A percentile compares a stretch with the other conserved stretches of the same genome.
These are phyloP conservation scores for Rhodotorula sp. DNA, from an alignment of 1,284 basidiomycete genomes.

Conservation along the genomic window DNA sequence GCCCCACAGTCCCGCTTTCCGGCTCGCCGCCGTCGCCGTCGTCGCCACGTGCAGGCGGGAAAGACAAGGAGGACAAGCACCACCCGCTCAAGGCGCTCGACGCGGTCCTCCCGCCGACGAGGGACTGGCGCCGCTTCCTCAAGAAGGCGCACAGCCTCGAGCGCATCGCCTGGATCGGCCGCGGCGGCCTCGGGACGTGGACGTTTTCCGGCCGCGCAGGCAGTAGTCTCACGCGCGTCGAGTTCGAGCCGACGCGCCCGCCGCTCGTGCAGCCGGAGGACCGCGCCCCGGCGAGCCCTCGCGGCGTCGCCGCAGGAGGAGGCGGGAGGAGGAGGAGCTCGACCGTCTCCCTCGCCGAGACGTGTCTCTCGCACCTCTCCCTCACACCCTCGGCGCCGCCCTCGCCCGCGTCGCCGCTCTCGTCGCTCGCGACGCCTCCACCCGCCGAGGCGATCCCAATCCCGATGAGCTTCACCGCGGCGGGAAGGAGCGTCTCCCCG, in stretches of 20 bases:
- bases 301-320: not conserved
- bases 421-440: not conserved
- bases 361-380: conserved; percentile 15
- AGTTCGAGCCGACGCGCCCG: conserved; percentile 28
- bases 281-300: not conserved
- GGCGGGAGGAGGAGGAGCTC: not conserved
- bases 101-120: conserved; percentile 16
- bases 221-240: conserved; percentile 16
- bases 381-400: not conserved
- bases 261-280: not conserved
- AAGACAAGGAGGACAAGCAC: not conserved
- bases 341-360: conserved; percentile 11
- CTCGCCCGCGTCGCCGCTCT: not conserved
- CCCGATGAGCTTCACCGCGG: not conserved
- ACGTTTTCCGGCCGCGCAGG: conserved; percentile 13
- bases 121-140: conserved; percentile 40
- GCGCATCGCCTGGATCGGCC: conserved; percentile 24
- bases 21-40: not conserved
- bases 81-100: conserved; percentile 7
- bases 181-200: conserved; percentile 37
- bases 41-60: not conserved
- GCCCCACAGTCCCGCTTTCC: not conserved
- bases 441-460: too few species aligned
- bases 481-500: not conserved
- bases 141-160: conserved; percentile 35